Conservation (phyloP, 495 filamentous ascomycete genomes). For the Penicillium canescens region DNA sequence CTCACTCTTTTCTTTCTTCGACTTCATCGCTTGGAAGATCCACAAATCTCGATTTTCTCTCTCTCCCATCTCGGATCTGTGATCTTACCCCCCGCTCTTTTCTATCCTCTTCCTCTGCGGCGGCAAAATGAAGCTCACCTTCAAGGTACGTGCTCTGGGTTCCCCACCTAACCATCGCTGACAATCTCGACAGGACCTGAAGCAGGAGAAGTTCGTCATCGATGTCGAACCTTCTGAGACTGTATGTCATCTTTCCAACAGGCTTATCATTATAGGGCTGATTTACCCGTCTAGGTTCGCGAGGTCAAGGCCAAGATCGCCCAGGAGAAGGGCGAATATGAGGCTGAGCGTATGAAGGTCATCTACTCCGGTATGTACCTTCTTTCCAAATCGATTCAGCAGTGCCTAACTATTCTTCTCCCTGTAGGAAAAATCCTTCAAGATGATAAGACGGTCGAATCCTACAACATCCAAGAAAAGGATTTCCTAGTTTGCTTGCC, state of each 20-base stretch:
- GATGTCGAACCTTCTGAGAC: slow-evolving; percentile 91
- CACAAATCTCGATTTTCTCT: slow-evolving; percentile 12
- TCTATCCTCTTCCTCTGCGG: slow-evolving; percentile 11
- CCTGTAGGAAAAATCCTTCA: slow-evolving; percentile 89
- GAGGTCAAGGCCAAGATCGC: slow-evolving; percentile 88
- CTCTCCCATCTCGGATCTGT: slow-evolving; percentile 2
- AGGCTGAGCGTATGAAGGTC: slow-evolving; percentile 82
- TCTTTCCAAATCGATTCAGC: not conserved
- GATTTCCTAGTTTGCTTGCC: slow-evolving; percentile 98
- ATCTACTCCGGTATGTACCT: slow-evolving; percentile 82
- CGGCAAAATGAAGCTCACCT: slow-evolving; percentile 78
- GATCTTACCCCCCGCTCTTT: slow-evolving; percentile 17
- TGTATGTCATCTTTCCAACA: slow-evolving; percentile 49
- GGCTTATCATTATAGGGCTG: slow-evolving; percentile 30
- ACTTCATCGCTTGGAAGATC: slow-evolving; percentile 11
- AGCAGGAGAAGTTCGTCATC: slow-evolving; percentile 96
- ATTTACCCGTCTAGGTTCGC: slow-evolving; percentile 62
- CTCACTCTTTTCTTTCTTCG: slow-evolving; percentile 8
- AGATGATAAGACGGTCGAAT: slow-evolving; percentile 93
- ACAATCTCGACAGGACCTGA: slow-evolving; percentile 69
- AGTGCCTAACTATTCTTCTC: slow-evolving; percentile 4
- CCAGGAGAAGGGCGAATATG: slow-evolving; percentile 82
- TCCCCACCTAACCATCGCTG: slow-evolving; percentile 15
- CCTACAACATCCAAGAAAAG: slow-evolving; percentile 98
- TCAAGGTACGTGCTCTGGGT: slow-evolving; percentile 59